Conservation (phyloP, 306 rosid genomes). For the Vigna trinervia region DNA sequence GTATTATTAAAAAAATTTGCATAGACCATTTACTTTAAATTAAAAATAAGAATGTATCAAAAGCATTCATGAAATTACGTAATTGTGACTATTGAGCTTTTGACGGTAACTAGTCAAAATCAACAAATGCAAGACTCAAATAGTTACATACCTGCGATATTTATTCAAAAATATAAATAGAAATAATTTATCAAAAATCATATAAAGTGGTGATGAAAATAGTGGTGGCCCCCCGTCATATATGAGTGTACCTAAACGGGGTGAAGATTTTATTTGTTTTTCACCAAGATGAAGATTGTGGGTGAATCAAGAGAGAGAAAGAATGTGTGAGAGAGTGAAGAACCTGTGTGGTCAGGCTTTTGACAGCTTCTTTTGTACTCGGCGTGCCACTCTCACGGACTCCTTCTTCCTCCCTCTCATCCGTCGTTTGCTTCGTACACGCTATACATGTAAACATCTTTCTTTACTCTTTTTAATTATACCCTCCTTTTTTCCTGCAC, state of each 20-base stretch:
- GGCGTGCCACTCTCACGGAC: slow-evolving; percentile 92
- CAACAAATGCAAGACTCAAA: too few species aligned
- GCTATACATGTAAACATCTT: slow-evolving; percentile 96
- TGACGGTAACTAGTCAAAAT: too few species aligned
- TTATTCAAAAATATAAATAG: background rate
- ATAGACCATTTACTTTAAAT: background rate
- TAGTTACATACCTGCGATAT: background rate
- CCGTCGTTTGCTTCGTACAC: slow-evolving; percentile 69
- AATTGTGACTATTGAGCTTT: background rate
- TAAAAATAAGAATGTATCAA: background rate
- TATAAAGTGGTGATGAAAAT: background rate
- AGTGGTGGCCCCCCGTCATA: slow-evolving; percentile 63
- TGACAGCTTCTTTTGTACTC: slow-evolving; percentile 93
- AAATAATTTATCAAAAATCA: background rate
- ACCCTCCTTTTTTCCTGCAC: slow-evolving; percentile 47
- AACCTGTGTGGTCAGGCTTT: slow-evolving; percentile 95
- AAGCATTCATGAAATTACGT: background rate
- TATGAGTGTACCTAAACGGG: slow-evolving; percentile 39
- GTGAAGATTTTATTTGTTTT: slow-evolving; percentile 56
- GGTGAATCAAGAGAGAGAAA: slow-evolving; percentile 32
- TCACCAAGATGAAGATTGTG: slow-evolving; percentile 50
- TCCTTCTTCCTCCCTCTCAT: slow-evolving; percentile 60
- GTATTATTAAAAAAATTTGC: background rate
- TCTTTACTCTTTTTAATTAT: slow-evolving; percentile 2
- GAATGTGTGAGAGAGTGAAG: slow-evolving; percentile 26